These are phyloP conservation scores for Diaporthe sp. DNA, from an alignment of 2,329 filamentous ascomycete species.

Conservation along the genomic window DNA sequence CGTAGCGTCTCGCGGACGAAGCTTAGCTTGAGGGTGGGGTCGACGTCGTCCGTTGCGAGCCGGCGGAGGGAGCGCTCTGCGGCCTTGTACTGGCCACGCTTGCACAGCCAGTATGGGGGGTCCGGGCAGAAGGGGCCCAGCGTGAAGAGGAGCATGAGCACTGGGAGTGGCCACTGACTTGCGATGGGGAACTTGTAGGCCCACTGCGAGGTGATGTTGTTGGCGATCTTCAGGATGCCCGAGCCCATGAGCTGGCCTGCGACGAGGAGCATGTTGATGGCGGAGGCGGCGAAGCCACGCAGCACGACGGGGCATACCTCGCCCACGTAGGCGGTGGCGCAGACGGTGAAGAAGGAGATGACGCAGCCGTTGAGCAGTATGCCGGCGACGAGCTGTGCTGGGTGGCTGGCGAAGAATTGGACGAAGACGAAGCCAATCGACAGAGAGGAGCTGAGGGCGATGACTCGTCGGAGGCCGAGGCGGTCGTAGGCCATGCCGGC, in stretches of 20 bases:
- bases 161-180: conserved; percentile 31
- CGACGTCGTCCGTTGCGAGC: conserved; percentile 34
- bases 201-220: conserved; percentile 15
- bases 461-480: conserved; percentile 46
- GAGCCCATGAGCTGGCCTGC: conserved; percentile 49
- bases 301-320: conserved; percentile 48
- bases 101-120: conserved; percentile 36
- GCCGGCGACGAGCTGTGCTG: conserved; percentile 56
- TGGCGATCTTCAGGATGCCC: conserved; percentile 32
- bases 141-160: conserved; percentile 32
- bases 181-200: conserved; percentile 35
- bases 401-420: conserved; percentile 57
- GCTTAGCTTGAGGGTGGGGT: conserved; percentile 46
- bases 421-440: conserved; percentile 58
- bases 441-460: conserved; percentile 43
- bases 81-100: conserved; percentile 25
- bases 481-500: conserved; percentile 35
- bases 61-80: conserved; percentile 25
- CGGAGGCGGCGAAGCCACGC: conserved; percentile 46
- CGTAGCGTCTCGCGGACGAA: conserved; percentile 47
- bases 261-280: conserved; percentile 48
- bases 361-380: conserved; percentile 61
- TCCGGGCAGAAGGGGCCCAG: conserved; percentile 22
- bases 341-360: conserved; percentile 57
- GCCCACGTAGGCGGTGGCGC: conserved; percentile 47